Base-by-base conservation (phyloP, 768 basidiomycete genomes). In the Russula sp. region DNA sequence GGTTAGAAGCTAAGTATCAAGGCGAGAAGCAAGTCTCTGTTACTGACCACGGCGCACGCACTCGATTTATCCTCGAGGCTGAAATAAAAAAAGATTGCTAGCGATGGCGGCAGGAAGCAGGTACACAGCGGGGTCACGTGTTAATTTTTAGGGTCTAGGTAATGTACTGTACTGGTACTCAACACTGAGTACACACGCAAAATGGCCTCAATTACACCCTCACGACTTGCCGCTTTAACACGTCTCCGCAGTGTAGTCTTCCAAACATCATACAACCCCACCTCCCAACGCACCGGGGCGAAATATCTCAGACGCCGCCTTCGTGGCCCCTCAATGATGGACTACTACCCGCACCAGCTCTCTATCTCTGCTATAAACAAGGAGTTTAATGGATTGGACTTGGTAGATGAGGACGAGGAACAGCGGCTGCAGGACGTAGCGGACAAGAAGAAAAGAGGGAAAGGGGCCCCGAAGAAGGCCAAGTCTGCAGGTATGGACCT, bases 181-280 rank as follows among this genome's bases (percentile, higher is more conserved):
- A 27, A 27, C 27, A 27, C 27, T 27, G 27, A 27, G 27, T 27
- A 27, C 39, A 45, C 44, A 48, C 44, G 45, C 56, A 55, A 40
- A 20, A 77, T 77, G 74, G 72, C 78, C 40, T 70, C 72, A 10
- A 69, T 82, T n/a, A 68, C 75, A 4, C 78, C 80, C 22, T 76
- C 80, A 42, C 82, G 84, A 56, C 73, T 91, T n/a, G 75, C 78
- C 14, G 77, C 82, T n/a, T 78, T 94, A 65, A 80, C 74, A 1
- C 80, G 82, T 54, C 77, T 89, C 6, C 87, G 86, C 49, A 87
- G 84, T 71, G 71, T 79, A 47, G 83, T 98, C 57, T 96, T 98
- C 71, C 84, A 93, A 71, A 96, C 92, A 9, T 79, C 88, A 4
- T 93, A 89, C 76, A 98, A 98, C 75, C 95, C 95, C 0, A 81